Percentiles rank a stretch among this genome's conserved stretches.
phyloP scores from a whole-genome alignment of 345 rosid genomes.

The Erysimum cheiranthoides region DNA sequence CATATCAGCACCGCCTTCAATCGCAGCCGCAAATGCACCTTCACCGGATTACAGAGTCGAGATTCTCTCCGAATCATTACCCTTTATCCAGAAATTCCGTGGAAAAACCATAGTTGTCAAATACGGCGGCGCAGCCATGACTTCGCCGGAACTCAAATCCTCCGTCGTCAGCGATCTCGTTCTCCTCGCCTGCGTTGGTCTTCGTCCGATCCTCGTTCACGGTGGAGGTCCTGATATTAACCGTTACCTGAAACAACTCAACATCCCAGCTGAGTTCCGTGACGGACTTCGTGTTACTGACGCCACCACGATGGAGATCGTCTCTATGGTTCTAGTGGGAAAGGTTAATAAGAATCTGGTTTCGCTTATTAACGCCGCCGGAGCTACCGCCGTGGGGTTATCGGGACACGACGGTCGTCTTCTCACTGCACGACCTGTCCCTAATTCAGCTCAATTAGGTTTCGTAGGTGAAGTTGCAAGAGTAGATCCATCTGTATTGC shows the following conservation, averaged over 20 bases:
- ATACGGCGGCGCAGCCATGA: slow-evolving; percentile 98
- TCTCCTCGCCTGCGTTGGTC: slow-evolving; percentile 84
- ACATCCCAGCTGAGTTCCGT: slow-evolving; percentile 69
- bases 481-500: slow-evolving; percentile 67
- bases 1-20: slow-evolving; percentile 34
- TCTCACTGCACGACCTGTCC: slow-evolving; percentile 74
- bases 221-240: slow-evolving; percentile 96
- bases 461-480: slow-evolving; percentile 87
- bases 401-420: slow-evolving; percentile 94
- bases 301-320: slow-evolving; percentile 90
- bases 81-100: slow-evolving; percentile 87
- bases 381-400: slow-evolving; percentile 85
- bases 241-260: slow-evolving; percentile 66
- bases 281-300: slow-evolving; percentile 92
- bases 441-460: slow-evolving; percentile 70
- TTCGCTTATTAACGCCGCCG: slow-evolving; percentile 77
- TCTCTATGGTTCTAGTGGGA: slow-evolving; percentile 93
- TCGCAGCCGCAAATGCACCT: slow-evolving; percentile 5
- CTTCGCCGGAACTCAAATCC: slow-evolving; percentile 66
- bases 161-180: slow-evolving; percentile 81
- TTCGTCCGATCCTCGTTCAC: slow-evolving; percentile 89
- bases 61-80: slow-evolving; percentile 86
- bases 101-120: slow-evolving; percentile 93
- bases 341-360: slow-evolving; percentile 86
- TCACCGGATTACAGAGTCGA: slow-evolving; percentile 63